Conservation (phyloP, 345 rosid genomes). For the Clarkia xantiana region DNA sequence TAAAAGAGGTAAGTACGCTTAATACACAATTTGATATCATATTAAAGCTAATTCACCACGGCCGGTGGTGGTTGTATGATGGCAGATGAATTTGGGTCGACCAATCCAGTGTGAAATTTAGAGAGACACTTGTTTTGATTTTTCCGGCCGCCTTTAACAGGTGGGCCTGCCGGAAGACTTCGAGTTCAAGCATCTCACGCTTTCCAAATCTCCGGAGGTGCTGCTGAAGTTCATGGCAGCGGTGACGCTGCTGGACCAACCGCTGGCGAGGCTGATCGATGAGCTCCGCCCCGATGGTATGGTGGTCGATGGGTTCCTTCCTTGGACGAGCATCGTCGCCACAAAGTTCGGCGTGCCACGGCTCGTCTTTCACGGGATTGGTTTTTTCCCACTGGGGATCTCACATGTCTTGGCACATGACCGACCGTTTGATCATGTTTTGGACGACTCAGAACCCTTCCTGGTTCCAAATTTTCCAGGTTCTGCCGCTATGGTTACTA, state of each 20-base stretch:
- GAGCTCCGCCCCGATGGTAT: constrained; percentile 20
- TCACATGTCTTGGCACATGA: constrained; percentile 11
- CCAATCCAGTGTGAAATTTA: too few species aligned
- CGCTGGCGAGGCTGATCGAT: constrained; percentile 14
- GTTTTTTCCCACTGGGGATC: constrained; percentile 23
- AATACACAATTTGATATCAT: too few species aligned
- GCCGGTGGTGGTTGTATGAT: too few species aligned
- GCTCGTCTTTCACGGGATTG: constrained; percentile 35
- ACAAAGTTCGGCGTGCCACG: constrained; percentile 32
- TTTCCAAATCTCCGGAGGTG: constrained; percentile 2
- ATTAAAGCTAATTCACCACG: too few species aligned
- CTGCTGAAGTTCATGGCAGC: constrained; percentile 9
- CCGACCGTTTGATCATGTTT: constrained; percentile 20
- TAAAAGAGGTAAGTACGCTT: constrained; percentile 9
- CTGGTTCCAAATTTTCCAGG: constrained; percentile 15
- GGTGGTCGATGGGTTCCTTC: constrained; percentile 42
- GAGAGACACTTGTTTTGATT: too few species aligned
- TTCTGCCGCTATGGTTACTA: too few species aligned
- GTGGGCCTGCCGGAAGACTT: constrained; percentile 22
- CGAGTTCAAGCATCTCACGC: constrained; percentile 9
- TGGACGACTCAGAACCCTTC: constrained; percentile 25
- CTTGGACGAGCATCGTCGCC: constrained; percentile 38
- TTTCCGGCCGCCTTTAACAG: constrained; percentile 2
- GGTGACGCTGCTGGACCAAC: constrained; percentile 11
- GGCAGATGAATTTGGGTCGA: too few species aligned